Evolutionary conservation across 2,329 filamentous ascomycete genomes (phyloP), one percentile per base, ranked within the genome.

Genomic region (Fusarium subtropicale): DNA sequence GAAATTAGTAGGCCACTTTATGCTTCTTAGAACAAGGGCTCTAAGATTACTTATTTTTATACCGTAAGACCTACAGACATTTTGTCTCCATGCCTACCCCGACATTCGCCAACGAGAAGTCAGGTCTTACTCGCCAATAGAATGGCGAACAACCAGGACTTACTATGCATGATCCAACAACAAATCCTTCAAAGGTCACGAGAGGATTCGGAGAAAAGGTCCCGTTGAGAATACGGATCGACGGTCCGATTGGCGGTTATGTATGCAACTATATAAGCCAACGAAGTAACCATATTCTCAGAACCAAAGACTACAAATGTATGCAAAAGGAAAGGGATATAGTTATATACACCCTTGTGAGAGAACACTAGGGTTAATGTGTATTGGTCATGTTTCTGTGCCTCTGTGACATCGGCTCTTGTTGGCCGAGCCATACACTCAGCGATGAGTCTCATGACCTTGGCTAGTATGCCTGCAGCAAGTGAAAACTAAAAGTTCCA

Each of bases 401-500:
- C 54, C 31, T 54, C 22, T 30, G 20, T 18, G 31, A 38, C 39
- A n/a, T 62, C 47, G 13, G 4, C 12, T 13, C 28, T 62, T 38
- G 26, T 57, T 30, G 20, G 36, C 31, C 57, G 52, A 55, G 53
- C 42, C 24, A 62, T 20, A 20, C 62, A 41, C 5, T 63, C 39
- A 28, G 50, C 41, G 18, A 48, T 31, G 34, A 68, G 45, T 24
- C 47, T 47, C 18, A 55, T 55, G 55, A 68, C 28, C 34, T 69
- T 48, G 20, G 64, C 20, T 6, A 41, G 33, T 1, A 60, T 22
- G 26, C 13, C 26, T 36, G 44, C 42, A 6, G 10, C 16, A 16
- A 28, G n/a, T 26, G 12, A 54, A 8, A 20, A 28, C 24, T 12
- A 6, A 20, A 12, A 28, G 22, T 15, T 11, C 13, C 15, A 18